phyloP scores from a whole-genome alignment of 495 filamentous ascomycete genomes.

The Hypoxylon perforatum region DNA sequence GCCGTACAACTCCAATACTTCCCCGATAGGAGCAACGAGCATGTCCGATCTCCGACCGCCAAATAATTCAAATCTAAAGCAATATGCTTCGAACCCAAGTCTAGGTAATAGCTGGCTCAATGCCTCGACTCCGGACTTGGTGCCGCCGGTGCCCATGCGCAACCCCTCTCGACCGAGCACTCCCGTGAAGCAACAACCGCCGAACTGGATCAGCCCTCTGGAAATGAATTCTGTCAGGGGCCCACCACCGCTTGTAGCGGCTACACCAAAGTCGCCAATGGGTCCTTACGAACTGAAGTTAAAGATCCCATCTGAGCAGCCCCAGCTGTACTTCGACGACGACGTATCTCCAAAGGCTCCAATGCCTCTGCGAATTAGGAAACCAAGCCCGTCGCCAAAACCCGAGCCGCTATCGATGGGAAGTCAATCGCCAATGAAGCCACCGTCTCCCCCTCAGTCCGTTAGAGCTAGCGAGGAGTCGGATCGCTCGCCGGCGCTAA shows the following conservation, averaged over 20 bases:
- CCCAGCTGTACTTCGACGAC: constrained; percentile 47
- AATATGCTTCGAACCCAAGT: constrained; percentile 51
- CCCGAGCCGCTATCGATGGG: constrained; percentile 8
- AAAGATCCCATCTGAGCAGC: constrained; percentile 37
- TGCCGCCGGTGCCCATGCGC: constrained; percentile 41
- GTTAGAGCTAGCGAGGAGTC: constrained; percentile 22
- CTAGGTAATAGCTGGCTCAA: constrained; percentile 47
- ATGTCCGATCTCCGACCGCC: constrained; percentile 49
- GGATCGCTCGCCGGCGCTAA: constrained; percentile 8
- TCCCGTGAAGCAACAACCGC: constrained; percentile 45
- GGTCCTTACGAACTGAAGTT: constrained; percentile 41
- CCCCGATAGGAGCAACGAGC: constrained; percentile 51
- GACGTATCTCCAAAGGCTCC: constrained; percentile 42
- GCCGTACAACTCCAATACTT: constrained; percentile 46
- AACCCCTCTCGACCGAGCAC: constrained; percentile 43
- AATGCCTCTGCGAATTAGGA: constrained; percentile 47
- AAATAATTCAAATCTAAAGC: constrained; percentile 45
- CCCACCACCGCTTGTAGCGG: constrained; percentile 17
- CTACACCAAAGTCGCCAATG: constrained; percentile 48
- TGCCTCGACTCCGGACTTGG: constrained; percentile 41
- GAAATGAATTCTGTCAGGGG: constrained; percentile 51
- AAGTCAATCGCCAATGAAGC: constrained; percentile 32
- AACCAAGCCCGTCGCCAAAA: constrained; percentile 19
- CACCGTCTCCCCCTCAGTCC: constrained; percentile 44
- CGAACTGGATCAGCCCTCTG: constrained; percentile 53